Percentiles rank a stretch among this genome's conserved stretches.
Conservation (phyloP, 129 eudicot genomes). For the Centrapalus pauciflorus region DNA sequence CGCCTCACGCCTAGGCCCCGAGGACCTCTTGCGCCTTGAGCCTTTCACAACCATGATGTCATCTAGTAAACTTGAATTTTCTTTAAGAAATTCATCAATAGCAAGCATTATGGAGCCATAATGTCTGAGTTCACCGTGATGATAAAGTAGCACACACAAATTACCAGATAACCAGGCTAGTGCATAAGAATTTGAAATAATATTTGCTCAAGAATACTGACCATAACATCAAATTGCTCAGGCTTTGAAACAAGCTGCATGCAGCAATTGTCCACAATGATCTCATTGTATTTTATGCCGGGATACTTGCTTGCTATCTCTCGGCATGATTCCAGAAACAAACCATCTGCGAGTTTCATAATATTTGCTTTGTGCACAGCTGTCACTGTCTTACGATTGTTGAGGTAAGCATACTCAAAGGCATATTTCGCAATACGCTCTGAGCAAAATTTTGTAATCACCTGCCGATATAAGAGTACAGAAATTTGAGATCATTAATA, state of each 20-base stretch:
- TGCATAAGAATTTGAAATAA: not conserved
- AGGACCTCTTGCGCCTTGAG: too few species aligned
- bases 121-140: not conserved
- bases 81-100: not conserved
- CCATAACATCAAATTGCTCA: slow-evolving; percentile 97
- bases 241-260: slow-evolving; percentile 98
- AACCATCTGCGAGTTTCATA: slow-evolving; percentile 97
- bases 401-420: slow-evolving; percentile 93
- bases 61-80: not conserved
- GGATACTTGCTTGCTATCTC: slow-evolving; percentile 88
- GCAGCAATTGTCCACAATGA: slow-evolving; percentile 95
- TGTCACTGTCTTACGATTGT: slow-evolving; percentile 85
- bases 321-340: slow-evolving; percentile 88
- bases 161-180: not conserved
- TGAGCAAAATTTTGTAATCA: slow-evolving; percentile 90
- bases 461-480: slow-evolving; percentile 38
- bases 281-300: slow-evolving; percentile 78
- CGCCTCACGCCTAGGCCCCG: too few species aligned
- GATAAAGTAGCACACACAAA: not conserved
- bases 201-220: slow-evolving; percentile 17
- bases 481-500: not conserved
- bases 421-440: slow-evolving; percentile 96
- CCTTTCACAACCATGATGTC: too few species aligned
- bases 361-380: slow-evolving; percentile 99
- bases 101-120: not conserved